These are phyloP conservation scores for Akanthomyces uredinophilus DNA, from an alignment of 2,329 filamentous ascomycete genomes.

Conservation along the genomic window DNA sequence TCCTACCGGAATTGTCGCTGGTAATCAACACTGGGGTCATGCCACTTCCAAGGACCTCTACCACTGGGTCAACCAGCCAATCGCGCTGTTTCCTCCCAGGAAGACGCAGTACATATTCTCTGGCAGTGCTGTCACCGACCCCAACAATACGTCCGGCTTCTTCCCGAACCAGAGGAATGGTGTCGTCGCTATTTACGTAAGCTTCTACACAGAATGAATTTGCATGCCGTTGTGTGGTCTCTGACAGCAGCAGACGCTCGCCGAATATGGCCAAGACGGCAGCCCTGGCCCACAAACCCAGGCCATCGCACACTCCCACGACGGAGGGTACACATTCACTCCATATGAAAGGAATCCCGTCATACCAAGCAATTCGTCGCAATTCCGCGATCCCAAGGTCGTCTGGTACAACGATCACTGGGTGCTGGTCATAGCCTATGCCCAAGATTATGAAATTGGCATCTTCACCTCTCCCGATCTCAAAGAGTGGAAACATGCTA, in stretches of 20 bases:
- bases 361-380: slow-evolving; percentile 45
- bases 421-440: slow-evolving; percentile 53
- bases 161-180: slow-evolving; percentile 56
- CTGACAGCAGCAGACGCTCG: slow-evolving; percentile 19
- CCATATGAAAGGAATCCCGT: slow-evolving; percentile 58
- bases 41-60: slow-evolving; percentile 58
- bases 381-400: slow-evolving; percentile 64
- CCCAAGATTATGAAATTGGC: slow-evolving; percentile 49
- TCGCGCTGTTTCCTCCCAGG: slow-evolving; percentile 50
- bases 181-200: slow-evolving; percentile 47
- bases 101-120: slow-evolving; percentile 43
- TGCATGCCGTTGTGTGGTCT: slow-evolving; percentile 28
- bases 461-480: slow-evolving; percentile 57
- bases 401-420: slow-evolving; percentile 52
- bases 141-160: slow-evolving; percentile 61
- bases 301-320: slow-evolving; percentile 55
- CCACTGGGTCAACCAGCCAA: slow-evolving; percentile 59
- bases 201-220: slow-evolving; percentile 18
- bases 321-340: slow-evolving; percentile 57
- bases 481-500: slow-evolving; percentile 45
- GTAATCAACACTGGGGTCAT: slow-evolving; percentile 64
- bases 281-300: slow-evolving; percentile 41
- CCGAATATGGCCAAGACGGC: slow-evolving; percentile 17
- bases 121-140: slow-evolving; percentile 54
- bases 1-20: slow-evolving; percentile 38